These are phyloP conservation scores for Emydomyces testavorans DNA, from an alignment of 2,329 filamentous ascomycete species.

Conservation along the genomic window DNA sequence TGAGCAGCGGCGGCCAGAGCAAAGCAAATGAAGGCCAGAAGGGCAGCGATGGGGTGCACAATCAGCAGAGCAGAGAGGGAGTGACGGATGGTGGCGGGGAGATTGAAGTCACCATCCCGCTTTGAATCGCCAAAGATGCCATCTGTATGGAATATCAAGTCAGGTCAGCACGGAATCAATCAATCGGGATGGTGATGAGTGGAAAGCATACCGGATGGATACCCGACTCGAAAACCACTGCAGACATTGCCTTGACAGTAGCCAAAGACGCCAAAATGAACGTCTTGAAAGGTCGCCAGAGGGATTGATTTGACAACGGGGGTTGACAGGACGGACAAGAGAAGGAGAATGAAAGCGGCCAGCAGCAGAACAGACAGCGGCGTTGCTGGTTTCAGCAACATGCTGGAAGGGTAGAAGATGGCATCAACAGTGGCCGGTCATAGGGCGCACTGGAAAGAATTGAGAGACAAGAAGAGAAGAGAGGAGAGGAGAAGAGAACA, in stretches of 20 bases:
- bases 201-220: slow-evolving; percentile 59
- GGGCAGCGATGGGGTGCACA: slow-evolving; percentile 79
- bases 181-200: background rate
- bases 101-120: slow-evolving; percentile 44
- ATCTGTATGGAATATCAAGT: slow-evolving; percentile 27
- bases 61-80: slow-evolving; percentile 81
- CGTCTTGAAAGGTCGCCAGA: slow-evolving; percentile 62
- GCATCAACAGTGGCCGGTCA: slow-evolving; percentile 2
- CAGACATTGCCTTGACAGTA: slow-evolving; percentile 61
- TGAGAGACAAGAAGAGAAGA: background rate
- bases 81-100: slow-evolving; percentile 53
- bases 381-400: slow-evolving; percentile 83
- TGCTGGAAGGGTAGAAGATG: slow-evolving; percentile 24
- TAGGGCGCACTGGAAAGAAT: slow-evolving; percentile 1
- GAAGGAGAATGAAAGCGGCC: slow-evolving; percentile 68
- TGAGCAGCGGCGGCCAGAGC: slow-evolving; percentile 69
- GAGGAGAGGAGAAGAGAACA: background rate
- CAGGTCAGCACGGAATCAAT: background rate
- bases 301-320: slow-evolving; percentile 79
- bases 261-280: slow-evolving; percentile 86
- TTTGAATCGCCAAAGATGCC: slow-evolving; percentile 38
- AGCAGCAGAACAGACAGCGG: slow-evolving; percentile 78
- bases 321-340: slow-evolving; percentile 81
- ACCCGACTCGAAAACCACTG: slow-evolving; percentile 67
- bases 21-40: slow-evolving; percentile 76